A percentile compares a stretch with the other conserved stretches of the same genome.
Conservation (phyloP, 2,329 filamentous ascomycete genomes). For the Alternaria hordeiaustralica region DNA sequence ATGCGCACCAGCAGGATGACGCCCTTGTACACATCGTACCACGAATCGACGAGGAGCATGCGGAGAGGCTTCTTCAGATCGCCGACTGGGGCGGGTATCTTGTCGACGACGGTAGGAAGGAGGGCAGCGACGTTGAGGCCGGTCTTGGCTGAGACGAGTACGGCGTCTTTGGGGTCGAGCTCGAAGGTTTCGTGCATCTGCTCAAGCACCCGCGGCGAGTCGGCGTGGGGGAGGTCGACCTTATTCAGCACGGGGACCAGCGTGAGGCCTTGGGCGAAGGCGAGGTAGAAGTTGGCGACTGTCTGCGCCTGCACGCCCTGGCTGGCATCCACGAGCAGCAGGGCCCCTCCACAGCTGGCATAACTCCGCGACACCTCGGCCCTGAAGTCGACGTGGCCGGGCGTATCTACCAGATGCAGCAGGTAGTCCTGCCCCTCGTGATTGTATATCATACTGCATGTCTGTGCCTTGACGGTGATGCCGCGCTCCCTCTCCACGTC, state of each 20-base stretch:
- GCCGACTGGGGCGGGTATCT: slow-evolving; percentile 81
- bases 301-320: slow-evolving; percentile 98
- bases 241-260: slow-evolving; percentile 96
- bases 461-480: slow-evolving; percentile 98
- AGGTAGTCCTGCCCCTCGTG: slow-evolving; percentile 87
- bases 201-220: slow-evolving; percentile 81
- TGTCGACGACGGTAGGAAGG: slow-evolving; percentile 82
- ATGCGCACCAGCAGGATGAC: slow-evolving; percentile 89
- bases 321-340: slow-evolving; percentile 92
- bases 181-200: slow-evolving; percentile 90
- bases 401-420: slow-evolving; percentile 93
- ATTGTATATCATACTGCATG: slow-evolving; percentile 96
- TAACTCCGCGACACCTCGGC: slow-evolving; percentile 96
- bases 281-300: slow-evolving; percentile 97
- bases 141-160: slow-evolving; percentile 90
- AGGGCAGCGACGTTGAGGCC: slow-evolving; percentile 85
- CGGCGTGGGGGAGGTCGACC: slow-evolving; percentile 88
- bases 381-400: slow-evolving; percentile 96
- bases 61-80: slow-evolving; percentile 75
- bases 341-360: slow-evolving; percentile 87
- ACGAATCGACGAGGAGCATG: slow-evolving; percentile 92
- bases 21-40: slow-evolving; percentile 96
- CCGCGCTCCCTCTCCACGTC: slow-evolving; percentile 95
- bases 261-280: slow-evolving; percentile 86
- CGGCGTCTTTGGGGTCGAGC: slow-evolving; percentile 75